These are phyloP conservation scores for Acer saccharum DNA, from an alignment of 345 rosid genomes.

Conservation along the genomic window DNA sequence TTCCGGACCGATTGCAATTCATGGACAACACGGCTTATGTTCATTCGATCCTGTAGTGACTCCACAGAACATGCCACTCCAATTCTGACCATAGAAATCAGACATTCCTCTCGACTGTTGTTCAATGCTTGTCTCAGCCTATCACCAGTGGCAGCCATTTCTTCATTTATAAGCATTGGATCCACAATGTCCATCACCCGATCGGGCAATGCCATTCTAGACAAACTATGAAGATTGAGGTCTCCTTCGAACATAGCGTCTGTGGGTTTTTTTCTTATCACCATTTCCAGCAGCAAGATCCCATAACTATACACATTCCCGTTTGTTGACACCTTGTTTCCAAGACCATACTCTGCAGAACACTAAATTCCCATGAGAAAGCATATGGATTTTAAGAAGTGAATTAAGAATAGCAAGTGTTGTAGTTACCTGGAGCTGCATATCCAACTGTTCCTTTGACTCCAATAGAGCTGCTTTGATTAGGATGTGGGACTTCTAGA, in stretches of 20 bases:
- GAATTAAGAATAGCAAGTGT: not conserved
- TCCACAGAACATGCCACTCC: conserved; percentile 6
- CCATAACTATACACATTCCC: not conserved
- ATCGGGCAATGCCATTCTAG: not conserved
- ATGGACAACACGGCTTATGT: not conserved
- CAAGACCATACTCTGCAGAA: conserved; percentile 25
- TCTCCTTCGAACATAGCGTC: not conserved
- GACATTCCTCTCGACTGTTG: not conserved
- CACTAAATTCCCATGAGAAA: not conserved
- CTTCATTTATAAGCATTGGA: not conserved
- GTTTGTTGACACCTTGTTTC: not conserved
- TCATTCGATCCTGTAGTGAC: conserved; percentile 7
- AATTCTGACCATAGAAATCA: conserved; percentile 6
- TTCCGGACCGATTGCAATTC: not conserved
- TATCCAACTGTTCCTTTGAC: conserved; percentile 19
- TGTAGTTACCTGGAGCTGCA: conserved; percentile 13
- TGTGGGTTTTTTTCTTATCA: not conserved
- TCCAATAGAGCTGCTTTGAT: conserved; percentile 10
- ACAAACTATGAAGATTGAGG: not conserved
- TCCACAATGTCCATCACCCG: not conserved
- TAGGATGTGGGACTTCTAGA: not conserved
- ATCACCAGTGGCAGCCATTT: not conserved
- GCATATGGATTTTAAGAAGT: not conserved
- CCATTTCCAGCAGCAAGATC: not conserved
- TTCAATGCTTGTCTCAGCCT: no score